Evolutionary conservation across 2,329 filamentous ascomycete genomes (phyloP), one percentile per base, ranked within the genome.

Genomic region (Diaporthe sp.): DNA sequence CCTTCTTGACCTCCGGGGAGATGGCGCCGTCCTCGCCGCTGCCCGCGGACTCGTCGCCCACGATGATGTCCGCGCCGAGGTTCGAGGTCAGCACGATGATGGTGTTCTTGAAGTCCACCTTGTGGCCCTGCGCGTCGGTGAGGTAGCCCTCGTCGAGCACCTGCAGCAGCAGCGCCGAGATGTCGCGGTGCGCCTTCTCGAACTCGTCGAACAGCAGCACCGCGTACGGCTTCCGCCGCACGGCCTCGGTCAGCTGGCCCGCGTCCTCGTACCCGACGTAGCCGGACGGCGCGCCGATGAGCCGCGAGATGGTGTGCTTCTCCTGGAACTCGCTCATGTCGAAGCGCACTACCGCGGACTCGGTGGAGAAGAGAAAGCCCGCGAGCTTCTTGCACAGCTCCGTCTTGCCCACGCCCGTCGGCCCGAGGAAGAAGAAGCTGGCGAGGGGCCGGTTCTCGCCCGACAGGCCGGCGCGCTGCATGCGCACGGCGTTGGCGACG

Each of bases 261-360:
- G 96, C 96, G 81, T 98, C 97, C 61, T 99, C 97, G 81, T 98
- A 98, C 13, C 97, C 97, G 35, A 98, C 94, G 81, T 98, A 98
- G 30, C 96, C 96, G 8, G 97, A 96, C 0, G 97, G 97, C 4
- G 94, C 94, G 58, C 97, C 97, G 78, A 98, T 98, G 42, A 98
- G 89, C 25, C 96, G 91, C 38, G 95, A 97, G 73, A 98, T 94
- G 4, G 97, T 98, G 82, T 98, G 96, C 83, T 97, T 98, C 82
- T 98, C 97, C 81, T 97, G 95, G 82, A 98, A 98, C 81, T 99
- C 97, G 79, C 92, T 95, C 97, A 98, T 98, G 83, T 98, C 97
- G 83, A 98, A 98, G 45, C 97, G 91, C 45, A 98, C 91, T 35
- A 99, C 95, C 3, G 97, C 96, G 38, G 92, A 92, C 79, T 98